Percentiles rank a stretch among this genome's conserved stretches.
Evolutionary conservation across 1,284 basidiomycete species (phyloP).

Genomic region (Apiotrichum brassicae): DNA sequence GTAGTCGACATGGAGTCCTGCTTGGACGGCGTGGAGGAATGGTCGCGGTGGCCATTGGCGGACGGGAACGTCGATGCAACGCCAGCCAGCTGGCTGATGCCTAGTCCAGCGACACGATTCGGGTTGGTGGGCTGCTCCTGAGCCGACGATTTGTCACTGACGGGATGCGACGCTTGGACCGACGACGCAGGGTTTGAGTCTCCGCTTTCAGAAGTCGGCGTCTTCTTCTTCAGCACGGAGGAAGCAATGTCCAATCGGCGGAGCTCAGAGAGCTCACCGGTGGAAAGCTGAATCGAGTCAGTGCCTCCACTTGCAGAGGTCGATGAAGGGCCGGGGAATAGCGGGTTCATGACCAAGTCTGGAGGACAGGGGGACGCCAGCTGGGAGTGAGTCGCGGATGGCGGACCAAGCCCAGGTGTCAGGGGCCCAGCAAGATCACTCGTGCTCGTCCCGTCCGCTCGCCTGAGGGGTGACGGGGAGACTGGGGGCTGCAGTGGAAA

Average conservation of each 20-base stretch:
- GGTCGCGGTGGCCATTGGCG: background rate
- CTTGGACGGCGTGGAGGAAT: background rate
- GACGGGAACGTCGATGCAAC: conserved; percentile 11
- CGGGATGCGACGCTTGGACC: background rate
- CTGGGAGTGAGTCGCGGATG: conserved; percentile 2
- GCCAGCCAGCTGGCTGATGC: conserved; percentile 5
- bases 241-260: conserved; percentile 32
- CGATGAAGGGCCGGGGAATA: background rate
- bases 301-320: background rate
- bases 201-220: conserved; percentile 13
- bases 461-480: conserved; percentile 5
- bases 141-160: background rate
- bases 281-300: background rate
- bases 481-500: background rate
- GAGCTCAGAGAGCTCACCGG: conserved; percentile 19
- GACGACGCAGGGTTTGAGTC: conserved; percentile 6
- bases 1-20: conserved; percentile 4
- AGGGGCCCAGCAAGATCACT: conserved; percentile 32
- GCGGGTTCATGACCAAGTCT: conserved; percentile 9
- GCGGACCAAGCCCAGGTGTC: conserved; percentile 22
- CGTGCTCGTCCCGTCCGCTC: conserved; percentile 1
- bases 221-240: conserved; percentile 32
- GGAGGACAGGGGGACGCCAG: conserved; percentile 12
- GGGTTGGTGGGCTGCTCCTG: too few species aligned
- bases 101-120: conserved; percentile 9